Conservation (phyloP, 2,329 filamentous ascomycete species). For the Penicillium sp. region DNA sequence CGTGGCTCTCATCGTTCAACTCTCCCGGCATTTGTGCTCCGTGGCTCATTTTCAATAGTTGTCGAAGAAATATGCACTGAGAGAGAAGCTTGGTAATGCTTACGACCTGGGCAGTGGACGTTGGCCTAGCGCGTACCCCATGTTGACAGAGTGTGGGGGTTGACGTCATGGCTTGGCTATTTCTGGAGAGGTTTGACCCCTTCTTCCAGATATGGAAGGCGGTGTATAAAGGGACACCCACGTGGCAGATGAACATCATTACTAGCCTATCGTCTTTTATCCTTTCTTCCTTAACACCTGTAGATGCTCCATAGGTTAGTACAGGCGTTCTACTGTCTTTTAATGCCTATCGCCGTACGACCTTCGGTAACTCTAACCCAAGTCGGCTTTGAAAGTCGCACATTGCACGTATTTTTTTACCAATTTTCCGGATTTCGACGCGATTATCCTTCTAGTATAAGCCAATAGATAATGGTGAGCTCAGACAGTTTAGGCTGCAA, state of each 20-base stretch:
- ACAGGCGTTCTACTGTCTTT: too few species aligned
- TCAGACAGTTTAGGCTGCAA: background rate
- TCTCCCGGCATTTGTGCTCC: slow-evolving; percentile 8
- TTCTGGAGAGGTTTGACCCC: background rate
- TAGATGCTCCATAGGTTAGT: too few species aligned
- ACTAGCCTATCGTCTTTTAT: too few species aligned
- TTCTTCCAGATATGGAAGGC: background rate
- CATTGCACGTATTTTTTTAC: too few species aligned
- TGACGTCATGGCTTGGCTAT: slow-evolving; percentile 8
- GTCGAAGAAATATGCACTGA: background rate
- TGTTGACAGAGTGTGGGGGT: slow-evolving; percentile 4
- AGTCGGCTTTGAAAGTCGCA: too few species aligned
- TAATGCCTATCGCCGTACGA: too few species aligned
- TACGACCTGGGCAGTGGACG: background rate
- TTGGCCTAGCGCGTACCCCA: background rate
- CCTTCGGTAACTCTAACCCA: too few species aligned
- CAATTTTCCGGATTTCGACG: too few species aligned
- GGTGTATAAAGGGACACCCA: background rate
- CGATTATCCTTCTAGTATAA: too few species aligned
- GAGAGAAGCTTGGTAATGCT: slow-evolving; percentile 5
- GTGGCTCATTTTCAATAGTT: slow-evolving; percentile 10
- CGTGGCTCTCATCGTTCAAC: slow-evolving; percentile 7
- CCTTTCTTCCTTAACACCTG: too few species aligned
- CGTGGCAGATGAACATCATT: too few species aligned
- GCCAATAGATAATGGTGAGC: too few species aligned